Evolutionary conservation across 2,329 filamentous ascomycete species (phyloP).

Genomic region (Teratosphaeria gauchensis): DNA sequence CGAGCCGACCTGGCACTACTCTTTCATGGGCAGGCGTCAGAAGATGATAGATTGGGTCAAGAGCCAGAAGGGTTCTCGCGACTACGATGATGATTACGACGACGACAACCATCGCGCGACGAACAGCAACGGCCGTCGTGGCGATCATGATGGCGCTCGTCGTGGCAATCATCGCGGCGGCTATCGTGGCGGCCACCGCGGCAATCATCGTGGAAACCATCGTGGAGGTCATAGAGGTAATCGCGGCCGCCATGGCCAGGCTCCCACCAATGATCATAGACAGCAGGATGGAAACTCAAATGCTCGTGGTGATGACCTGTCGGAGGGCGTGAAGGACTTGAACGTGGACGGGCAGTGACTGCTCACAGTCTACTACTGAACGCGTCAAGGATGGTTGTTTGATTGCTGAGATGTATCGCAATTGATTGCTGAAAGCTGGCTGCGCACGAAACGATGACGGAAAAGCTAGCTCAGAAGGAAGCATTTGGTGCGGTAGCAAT

Average conservation of each 20-base stretch:
- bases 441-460: not conserved
- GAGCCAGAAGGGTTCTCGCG: not conserved
- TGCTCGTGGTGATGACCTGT: not conserved
- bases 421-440: not conserved
- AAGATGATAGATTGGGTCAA: constrained; percentile 9
- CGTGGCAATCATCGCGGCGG: not conserved
- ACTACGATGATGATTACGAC: not conserved
- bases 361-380: not conserved
- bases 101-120: too few relatives aligned
- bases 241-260: not conserved
- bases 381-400: not conserved
- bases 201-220: not conserved
- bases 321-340: not conserved
- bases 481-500: not conserved
- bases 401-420: not conserved
- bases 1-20: constrained; percentile 23
- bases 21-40: constrained; percentile 13
- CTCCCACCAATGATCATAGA: not conserved
- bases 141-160: not conserved
- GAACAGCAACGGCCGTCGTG: too few relatives aligned
- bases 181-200: not conserved
- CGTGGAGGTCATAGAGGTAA: not conserved
- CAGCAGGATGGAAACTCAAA: not conserved
- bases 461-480: not conserved
- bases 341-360: not conserved